Conservation (phyloP, 352 stramenopile genomes). For the Peronospora destructor region DNA sequence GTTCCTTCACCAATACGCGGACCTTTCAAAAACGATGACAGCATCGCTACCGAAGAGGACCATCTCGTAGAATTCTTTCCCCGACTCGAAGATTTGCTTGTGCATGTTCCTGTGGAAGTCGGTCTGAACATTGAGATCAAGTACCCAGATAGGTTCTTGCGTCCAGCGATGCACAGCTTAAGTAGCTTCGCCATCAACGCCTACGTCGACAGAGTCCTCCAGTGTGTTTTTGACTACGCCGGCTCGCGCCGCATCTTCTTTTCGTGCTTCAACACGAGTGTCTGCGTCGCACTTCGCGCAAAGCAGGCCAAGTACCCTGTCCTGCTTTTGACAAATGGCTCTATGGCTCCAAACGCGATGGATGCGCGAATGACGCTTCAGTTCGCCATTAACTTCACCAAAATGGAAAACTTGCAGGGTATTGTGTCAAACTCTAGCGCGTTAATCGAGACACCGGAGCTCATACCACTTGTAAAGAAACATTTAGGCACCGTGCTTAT, state of each 20-base stretch:
- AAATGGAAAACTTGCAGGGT: constrained; percentile 59
- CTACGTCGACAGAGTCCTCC: constrained; percentile 66
- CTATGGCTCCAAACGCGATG: constrained; percentile 33
- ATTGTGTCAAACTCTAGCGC: constrained; percentile 71
- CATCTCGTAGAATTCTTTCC: constrained; percentile 72
- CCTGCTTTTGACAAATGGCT: constrained; percentile 66
- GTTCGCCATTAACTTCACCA: constrained; percentile 48
- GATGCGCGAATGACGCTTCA: constrained; percentile 61
- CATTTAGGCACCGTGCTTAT: constrained; percentile 34
- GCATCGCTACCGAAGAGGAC: constrained; percentile 23
- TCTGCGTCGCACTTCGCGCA: constrained; percentile 56
- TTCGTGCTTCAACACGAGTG: constrained; percentile 69
- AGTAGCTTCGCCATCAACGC: constrained; percentile 62
- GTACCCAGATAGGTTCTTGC: constrained; percentile 56
- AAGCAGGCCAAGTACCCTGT: constrained; percentile 76
- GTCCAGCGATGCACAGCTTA: constrained; percentile 34
- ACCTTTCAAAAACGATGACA: constrained; percentile 5
- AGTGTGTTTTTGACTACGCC: constrained; percentile 63
- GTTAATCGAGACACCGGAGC: constrained; percentile 49
- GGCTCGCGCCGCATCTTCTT: constrained; percentile 66
- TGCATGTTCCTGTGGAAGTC: constrained; percentile 63
- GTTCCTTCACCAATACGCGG: constrained; percentile 8
- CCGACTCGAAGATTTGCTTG: constrained; percentile 54
- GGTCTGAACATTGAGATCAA: constrained; percentile 82
- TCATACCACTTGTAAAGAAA: constrained; percentile 50